Evolutionary conservation across 2,329 filamentous ascomycete genomes (phyloP).

Genomic region (Fusarium veterinarium): DNA sequence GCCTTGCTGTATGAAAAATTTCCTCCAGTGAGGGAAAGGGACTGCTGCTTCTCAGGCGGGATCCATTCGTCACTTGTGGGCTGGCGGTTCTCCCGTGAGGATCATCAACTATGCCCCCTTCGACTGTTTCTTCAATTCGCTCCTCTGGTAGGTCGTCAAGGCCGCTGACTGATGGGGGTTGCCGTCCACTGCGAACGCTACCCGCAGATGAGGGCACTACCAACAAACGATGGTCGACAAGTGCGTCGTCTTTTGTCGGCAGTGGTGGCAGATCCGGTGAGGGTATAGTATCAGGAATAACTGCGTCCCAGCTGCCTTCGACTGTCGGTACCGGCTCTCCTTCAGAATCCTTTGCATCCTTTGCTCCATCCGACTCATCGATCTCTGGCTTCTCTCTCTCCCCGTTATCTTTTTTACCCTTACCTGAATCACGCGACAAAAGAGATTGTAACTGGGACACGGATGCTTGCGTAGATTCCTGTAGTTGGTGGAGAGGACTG

Average conservation of each 20-base stretch:
- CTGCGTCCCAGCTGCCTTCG: constrained; percentile 21
- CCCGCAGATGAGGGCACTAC: constrained; percentile 44
- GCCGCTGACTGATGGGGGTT: constrained; percentile 58
- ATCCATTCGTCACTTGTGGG: constrained; percentile 28
- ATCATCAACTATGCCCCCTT: constrained; percentile 39
- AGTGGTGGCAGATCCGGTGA: constrained; percentile 21
- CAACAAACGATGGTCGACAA: constrained; percentile 15
- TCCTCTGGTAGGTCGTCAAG: constrained; percentile 47
- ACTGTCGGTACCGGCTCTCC: constrained; percentile 2
- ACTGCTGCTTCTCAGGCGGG: constrained; percentile 47
- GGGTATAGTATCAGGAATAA: constrained; percentile 42
- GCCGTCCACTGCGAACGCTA: constrained; percentile 61
- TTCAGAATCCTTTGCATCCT: constrained; percentile 19
- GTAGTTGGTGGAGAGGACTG: constrained; percentile 37
- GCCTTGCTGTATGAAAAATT: constrained; percentile 55
- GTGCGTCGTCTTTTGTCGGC: constrained; percentile 10
- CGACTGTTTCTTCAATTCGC: constrained; percentile 33
- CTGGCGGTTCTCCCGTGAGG: constrained; percentile 26
- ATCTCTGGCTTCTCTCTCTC: neutral
- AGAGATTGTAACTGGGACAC: neutral
- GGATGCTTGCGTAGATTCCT: constrained; percentile 26
- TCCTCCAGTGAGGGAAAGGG: constrained; percentile 52
- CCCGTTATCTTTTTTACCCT: neutral
- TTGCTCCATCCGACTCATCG: neutral
- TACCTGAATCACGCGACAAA: neutral